Evolutionary conservation across 2,329 filamentous ascomycete genomes (phyloP).

Genomic region (Gyromitra esculenta): DNA sequence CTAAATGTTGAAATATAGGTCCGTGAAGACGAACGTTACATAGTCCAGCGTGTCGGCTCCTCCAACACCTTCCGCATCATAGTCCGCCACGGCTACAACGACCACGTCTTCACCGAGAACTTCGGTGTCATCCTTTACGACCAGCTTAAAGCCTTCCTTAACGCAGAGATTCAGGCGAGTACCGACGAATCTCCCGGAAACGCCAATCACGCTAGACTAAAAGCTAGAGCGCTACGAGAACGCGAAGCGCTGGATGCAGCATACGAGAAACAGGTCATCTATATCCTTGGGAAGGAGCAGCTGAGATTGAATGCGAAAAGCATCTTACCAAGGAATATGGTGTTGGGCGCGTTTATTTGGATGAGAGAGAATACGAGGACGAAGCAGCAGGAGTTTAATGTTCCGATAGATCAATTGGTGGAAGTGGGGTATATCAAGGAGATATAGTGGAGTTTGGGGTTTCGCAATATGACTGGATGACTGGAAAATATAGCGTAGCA

Average conservation of each 20-base stretch:
- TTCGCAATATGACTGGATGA: no score
- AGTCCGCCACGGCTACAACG: conserved; percentile 77
- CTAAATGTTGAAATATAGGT: conserved; percentile 54
- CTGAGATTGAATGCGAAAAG: conserved; percentile 65
- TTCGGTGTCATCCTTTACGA: conserved; percentile 70
- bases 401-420: conserved; percentile 70
- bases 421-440: conserved; percentile 77
- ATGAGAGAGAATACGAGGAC: conserved; percentile 72
- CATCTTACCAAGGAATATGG: conserved; percentile 62
- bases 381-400: conserved; percentile 72
- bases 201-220: conserved; percentile 40
- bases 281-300: conserved; percentile 71
- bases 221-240: conserved; percentile 58
- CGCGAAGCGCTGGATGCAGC: conserved; percentile 63
- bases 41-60: conserved; percentile 63
- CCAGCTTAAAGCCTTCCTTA: conserved; percentile 62
- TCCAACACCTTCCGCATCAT: conserved; percentile 75
- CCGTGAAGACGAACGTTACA: conserved; percentile 63
- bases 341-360: conserved; percentile 70
- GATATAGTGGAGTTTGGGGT: conserved; percentile 61
- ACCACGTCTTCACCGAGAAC: conserved; percentile 73
- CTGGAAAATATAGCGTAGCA: no score
- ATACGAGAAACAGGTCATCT: conserved; percentile 65
- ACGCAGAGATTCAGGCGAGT: conserved; percentile 40
- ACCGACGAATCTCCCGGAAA: conserved; percentile 46